Evolutionary conservation across 768 basidiomycete species (phyloP), one percentile per base, ranked within the genome.

Genomic region (Psilocybe cyanescens): DNA sequence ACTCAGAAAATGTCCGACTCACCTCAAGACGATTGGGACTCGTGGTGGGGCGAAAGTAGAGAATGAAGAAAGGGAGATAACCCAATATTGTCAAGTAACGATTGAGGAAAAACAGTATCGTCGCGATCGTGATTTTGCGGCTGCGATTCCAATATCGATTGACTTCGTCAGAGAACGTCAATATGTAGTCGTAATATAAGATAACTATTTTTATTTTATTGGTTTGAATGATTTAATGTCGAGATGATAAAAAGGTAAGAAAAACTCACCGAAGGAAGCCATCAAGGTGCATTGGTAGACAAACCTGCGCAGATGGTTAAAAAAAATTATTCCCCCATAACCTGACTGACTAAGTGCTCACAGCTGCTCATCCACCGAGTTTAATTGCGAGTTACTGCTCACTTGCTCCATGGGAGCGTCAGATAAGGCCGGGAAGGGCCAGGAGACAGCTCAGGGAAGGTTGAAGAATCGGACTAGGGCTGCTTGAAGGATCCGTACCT

Each of bases 141-240:
- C 16, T 9, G 7, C 39, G 8, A 16, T 3, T 28, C 58, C 58
- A 59, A 14, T 59, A 59, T 7, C 58, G 58, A 5, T 41, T 45
- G 5, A 39, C n/a, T 58, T 56, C 61, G 28, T 49, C 44, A n/a
- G 39, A 50, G 12, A 52, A 45, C 11, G 56, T 57, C n/a, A 62
- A 19, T 5, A 62, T 2, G 35, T 62, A 50, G 55, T 55, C 55
- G 35, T 57, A 50, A 44, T 57, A 57, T n/a, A 62, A 17, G 19
- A 62, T 50, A n/a, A 62, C 56, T 49, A 31, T 33, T 44, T 44
- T 44, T 39, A 39, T 39, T 14, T 29, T 14, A n/a, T 16, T 24
- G 50, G 51, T 17, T 37, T 2, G 35, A 17, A 11, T 35, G 7
- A 11, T 7, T 35, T 11, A 35, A 4, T 35, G 33, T 35, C 19